phyloP scores from a whole-genome alignment of 305 asterid species.

The Fraxinus paxiana region DNA sequence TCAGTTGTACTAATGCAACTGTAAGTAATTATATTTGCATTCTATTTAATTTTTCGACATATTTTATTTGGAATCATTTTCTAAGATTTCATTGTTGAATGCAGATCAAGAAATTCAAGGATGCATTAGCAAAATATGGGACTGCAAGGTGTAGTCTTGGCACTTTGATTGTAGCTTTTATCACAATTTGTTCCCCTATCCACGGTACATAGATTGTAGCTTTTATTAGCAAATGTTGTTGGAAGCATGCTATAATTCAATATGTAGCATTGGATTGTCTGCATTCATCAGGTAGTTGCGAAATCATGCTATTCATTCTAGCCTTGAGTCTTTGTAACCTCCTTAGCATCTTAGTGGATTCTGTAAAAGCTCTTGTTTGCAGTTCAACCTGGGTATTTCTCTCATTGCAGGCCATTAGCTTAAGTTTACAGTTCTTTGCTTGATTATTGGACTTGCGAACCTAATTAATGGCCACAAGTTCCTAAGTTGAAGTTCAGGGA shows the following conservation, averaged over 20 bases:
- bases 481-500: neutral
- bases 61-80: no score
- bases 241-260: neutral
- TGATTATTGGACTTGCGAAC: neutral
- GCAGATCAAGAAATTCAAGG: conserved; percentile 62
- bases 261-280: neutral
- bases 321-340: neutral
- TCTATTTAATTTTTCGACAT: no score
- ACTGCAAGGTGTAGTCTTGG: conserved; percentile 32
- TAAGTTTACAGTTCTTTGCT: neutral
- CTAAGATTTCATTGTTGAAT: neutral
- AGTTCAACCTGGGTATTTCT: neutral
- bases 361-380: neutral
- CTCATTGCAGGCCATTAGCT: neutral
- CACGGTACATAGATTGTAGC: no score
- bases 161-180: no score
- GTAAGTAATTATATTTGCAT: no score
- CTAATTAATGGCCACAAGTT: neutral
- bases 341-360: neutral
- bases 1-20: no score
- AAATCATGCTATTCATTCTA: neutral
- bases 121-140: conserved; percentile 55
- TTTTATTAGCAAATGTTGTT: neutral
- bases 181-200: no score
- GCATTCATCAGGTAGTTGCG: neutral